Conservation (phyloP, 495 filamentous ascomycete genomes). For the Aspergillus panamensis region DNA sequence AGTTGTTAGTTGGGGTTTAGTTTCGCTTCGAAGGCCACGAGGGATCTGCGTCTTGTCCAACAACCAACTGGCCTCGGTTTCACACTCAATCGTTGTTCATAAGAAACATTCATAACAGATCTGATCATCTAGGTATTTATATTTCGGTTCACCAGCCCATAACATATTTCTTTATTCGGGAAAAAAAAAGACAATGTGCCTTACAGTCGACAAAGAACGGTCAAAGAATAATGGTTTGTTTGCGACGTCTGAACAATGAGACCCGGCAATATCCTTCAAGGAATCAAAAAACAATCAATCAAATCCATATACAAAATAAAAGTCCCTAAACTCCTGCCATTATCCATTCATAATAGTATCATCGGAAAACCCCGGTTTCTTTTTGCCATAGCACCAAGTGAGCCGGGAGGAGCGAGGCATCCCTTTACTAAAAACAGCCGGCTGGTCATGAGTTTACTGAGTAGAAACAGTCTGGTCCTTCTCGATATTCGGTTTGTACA, state of each 20-base stretch:
- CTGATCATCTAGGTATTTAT: neutral
- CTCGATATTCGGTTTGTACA: constrained; percentile 68
- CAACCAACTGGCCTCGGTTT: neutral
- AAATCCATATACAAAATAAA: neutral
- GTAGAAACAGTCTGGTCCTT: constrained; percentile 63
- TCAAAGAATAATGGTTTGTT: neutral
- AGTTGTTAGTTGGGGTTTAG: neutral
- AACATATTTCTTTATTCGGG: neutral
- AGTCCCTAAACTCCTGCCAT: constrained; percentile 6
- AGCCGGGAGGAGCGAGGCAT: neutral
- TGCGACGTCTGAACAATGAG: constrained; percentile 1
- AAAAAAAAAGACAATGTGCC: neutral
- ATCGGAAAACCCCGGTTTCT: neutral
- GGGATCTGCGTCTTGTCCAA: constrained; percentile 2
- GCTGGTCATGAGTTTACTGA: constrained; percentile 12
- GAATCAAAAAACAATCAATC: neutral
- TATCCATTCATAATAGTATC: constrained; percentile 6
- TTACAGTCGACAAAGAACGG: constrained; percentile 2
- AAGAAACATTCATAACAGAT: neutral
- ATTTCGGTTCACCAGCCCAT: neutral
- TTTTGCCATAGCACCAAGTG: neutral
- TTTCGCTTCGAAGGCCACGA: neutral
- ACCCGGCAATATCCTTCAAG: neutral
- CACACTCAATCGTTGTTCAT: neutral
- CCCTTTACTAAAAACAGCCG: neutral